A percentile compares a stretch with the other conserved stretches of the same genome.
phyloP scores from a whole-genome alignment of 331 rosid genomes.

The Stylosanthes scabra region DNA sequence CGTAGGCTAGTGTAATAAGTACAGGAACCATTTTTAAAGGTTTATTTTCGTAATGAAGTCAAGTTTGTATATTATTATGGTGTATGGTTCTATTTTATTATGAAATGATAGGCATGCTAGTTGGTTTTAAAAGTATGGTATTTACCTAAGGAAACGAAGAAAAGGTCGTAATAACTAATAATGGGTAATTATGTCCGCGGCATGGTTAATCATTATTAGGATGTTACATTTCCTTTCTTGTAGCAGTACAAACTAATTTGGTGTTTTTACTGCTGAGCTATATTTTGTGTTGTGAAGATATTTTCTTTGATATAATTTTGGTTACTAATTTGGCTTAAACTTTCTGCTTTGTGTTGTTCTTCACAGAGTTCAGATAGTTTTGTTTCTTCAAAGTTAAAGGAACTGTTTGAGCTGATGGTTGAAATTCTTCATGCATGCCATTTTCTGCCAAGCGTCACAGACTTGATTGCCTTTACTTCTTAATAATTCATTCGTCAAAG shows the following conservation, averaged over 20 bases:
- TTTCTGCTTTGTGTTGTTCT: slow-evolving; percentile 39
- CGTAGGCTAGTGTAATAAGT: too few relatives aligned
- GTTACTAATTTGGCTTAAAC: slow-evolving; percentile 32
- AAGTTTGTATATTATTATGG: too few relatives aligned
- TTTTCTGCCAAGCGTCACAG: slow-evolving; percentile 84
- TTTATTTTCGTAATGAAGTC: too few relatives aligned
- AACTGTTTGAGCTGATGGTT: slow-evolving; percentile 64
- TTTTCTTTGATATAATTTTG: neutral
- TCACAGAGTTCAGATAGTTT: slow-evolving; percentile 68
- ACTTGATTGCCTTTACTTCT: slow-evolving; percentile 85
- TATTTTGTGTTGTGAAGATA: neutral
- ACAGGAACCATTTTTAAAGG: too few relatives aligned
- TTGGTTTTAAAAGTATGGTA: too few relatives aligned
- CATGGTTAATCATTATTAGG: too few relatives aligned
- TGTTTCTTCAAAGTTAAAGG: slow-evolving; percentile 63
- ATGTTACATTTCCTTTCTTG: neutral
- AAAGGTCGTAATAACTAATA: too few relatives aligned
- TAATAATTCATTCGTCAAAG: slow-evolving; percentile 67
- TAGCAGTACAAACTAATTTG: neutral
- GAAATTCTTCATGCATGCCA: slow-evolving; percentile 73
- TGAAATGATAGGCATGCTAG: too few relatives aligned
- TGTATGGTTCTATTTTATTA: too few relatives aligned
- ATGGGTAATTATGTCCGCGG: too few relatives aligned
- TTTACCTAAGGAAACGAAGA: too few relatives aligned
- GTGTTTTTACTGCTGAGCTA: slow-evolving; percentile 1